phyloP scores from a whole-genome alignment of 331 rosid species.

The Saraca asoca region DNA sequence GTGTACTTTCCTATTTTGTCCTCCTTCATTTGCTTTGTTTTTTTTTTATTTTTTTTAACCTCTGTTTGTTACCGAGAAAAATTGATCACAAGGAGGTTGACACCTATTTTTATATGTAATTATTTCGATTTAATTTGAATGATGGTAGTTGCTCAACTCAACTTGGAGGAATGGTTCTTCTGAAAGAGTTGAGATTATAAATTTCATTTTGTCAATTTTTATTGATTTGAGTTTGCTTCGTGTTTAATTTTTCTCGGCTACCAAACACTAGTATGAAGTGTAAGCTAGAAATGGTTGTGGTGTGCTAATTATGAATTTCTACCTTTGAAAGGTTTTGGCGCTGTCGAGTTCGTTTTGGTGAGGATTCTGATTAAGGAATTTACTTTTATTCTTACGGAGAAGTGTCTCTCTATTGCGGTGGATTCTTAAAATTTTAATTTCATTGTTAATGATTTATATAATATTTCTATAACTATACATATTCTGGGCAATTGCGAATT shows the following conservation, averaged over 20 bases:
- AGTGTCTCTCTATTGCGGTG: constrained; percentile 56
- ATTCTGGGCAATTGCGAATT: too few relatives aligned
- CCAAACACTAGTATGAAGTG: constrained; percentile 54
- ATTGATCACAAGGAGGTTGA: constrained; percentile 23
- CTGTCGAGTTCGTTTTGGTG: constrained; percentile 84
- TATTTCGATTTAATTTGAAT: neutral
- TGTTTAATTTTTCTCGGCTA: constrained; percentile 52
- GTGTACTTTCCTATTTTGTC: neutral
- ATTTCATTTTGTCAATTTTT: neutral
- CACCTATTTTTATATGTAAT: constrained; percentile 10
- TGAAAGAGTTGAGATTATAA: neutral
- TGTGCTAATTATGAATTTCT: constrained; percentile 55
- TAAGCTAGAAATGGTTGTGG: constrained; percentile 37
- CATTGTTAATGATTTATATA: constrained; percentile 24
- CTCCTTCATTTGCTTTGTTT: constrained; percentile 10
- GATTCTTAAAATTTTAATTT: constrained; percentile 41
- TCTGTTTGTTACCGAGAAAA: constrained; percentile 62
- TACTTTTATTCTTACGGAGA: constrained; percentile 65
- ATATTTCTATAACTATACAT: constrained; percentile 4
- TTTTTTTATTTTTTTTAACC: neutral
- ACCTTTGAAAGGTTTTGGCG: constrained; percentile 75
- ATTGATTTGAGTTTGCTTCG: constrained; percentile 31
- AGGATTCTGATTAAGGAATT: constrained; percentile 79
- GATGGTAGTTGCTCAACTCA: neutral
- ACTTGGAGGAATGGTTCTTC: constrained; percentile 8